Conservation (phyloP, 202 grass and related monocot genomes). For the Cymbopogon flexuosus region DNA sequence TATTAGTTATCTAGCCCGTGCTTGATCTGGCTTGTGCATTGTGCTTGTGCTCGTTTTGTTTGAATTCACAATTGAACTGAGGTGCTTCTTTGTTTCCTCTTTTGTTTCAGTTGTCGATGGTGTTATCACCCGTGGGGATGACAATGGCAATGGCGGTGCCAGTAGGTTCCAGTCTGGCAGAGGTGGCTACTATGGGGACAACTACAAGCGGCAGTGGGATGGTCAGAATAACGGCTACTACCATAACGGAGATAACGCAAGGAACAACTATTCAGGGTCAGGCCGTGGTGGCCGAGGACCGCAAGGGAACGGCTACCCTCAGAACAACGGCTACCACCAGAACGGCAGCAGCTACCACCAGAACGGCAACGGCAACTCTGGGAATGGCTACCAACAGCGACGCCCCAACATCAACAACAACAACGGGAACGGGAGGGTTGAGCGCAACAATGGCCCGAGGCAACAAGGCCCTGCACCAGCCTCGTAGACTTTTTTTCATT, state of each 20-base stretch:
- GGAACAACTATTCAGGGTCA: conserved; percentile 40
- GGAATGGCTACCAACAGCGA: conserved; percentile 7
- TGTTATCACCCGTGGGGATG: conserved; percentile 29
- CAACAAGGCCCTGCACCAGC: conserved; percentile 14
- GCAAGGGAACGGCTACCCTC: too few species aligned
- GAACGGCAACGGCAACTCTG: not conserved
- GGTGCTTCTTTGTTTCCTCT: not conserved
- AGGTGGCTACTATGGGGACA: conserved; percentile 42
- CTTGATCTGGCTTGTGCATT: not conserved
- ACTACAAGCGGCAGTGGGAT: conserved; percentile 40
- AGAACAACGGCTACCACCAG: not conserved
- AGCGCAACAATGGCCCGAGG: not conserved
- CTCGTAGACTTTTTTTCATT: conserved; percentile 10
- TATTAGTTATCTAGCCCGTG: not conserved
- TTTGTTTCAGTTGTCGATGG: conserved; percentile 46
- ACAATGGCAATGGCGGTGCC: conserved; percentile 29
- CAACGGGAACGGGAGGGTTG: not conserved
- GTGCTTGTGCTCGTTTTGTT: not conserved
- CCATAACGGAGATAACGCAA: conserved; percentile 15
- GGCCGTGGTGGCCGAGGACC: not conserved
- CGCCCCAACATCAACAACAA: not conserved
- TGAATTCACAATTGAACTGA: not conserved
- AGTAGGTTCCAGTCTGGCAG: conserved; percentile 44
- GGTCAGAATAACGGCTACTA: conserved; percentile 33
- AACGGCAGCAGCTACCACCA: conserved; percentile 8